phyloP scores from a whole-genome alignment of 2,329 filamentous ascomycete genomes.

The Blastomyces parvus region DNA sequence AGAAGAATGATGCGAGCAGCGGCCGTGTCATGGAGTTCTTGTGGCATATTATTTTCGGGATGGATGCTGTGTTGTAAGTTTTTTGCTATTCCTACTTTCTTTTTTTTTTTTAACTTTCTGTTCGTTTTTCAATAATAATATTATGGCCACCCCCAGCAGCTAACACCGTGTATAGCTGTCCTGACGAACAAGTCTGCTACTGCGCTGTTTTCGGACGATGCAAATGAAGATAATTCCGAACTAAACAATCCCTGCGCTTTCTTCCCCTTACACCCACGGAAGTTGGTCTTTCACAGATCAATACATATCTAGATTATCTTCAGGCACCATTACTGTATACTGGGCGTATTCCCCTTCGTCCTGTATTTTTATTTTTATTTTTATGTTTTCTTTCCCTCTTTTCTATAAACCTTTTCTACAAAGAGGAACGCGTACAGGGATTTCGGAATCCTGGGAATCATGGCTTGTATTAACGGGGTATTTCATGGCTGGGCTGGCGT shows the following conservation, averaged over 20 bases:
- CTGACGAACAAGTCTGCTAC: background rate
- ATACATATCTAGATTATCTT: background rate
- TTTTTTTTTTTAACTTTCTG: background rate
- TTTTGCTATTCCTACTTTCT: background rate
- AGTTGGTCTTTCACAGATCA: background rate
- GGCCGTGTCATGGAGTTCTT: slow-evolving; percentile 51
- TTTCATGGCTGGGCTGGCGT: too few species aligned
- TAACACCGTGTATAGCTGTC: background rate
- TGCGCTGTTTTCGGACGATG: slow-evolving; percentile 2
- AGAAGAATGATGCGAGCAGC: slow-evolving; percentile 42
- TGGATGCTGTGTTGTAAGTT: slow-evolving; percentile 22
- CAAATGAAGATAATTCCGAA: background rate
- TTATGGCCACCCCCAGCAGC: background rate
- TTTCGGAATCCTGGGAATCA: too few species aligned
- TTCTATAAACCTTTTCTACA: too few species aligned
- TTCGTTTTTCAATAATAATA: too few species aligned
- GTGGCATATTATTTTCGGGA: slow-evolving; percentile 47
- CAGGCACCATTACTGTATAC: too few species aligned
- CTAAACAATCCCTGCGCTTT: too few species aligned
- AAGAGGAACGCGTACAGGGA: too few species aligned
- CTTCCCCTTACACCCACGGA: background rate
- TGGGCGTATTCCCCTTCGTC: too few species aligned
- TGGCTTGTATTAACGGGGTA: too few species aligned
- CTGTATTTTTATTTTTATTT: too few species aligned
- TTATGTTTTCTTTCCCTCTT: too few species aligned